phyloP scores from a whole-genome alignment of 495 filamentous ascomycete genomes.

The Aspergillus biplanus region DNA sequence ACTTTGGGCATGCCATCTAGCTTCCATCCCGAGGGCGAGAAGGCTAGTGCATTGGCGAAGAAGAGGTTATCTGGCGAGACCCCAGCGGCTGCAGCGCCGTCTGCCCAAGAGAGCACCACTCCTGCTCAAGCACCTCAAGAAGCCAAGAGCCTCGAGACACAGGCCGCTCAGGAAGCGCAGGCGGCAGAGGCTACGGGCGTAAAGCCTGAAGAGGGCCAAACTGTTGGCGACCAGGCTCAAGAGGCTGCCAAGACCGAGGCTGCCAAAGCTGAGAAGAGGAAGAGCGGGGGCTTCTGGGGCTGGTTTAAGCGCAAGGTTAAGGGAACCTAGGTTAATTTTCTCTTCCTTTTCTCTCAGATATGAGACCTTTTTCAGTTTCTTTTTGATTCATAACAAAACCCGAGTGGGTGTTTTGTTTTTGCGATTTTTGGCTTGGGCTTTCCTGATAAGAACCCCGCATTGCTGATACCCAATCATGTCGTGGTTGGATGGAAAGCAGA shows the following conservation, averaged over 20 bases:
- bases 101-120: constrained; percentile 4
- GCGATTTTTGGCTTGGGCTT: constrained; percentile 12
- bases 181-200: constrained; percentile 10
- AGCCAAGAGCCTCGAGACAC: constrained; percentile 13
- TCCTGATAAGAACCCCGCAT: constrained; percentile 23
- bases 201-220: constrained; percentile 23
- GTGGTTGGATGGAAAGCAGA: constrained; percentile 14
- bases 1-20: constrained; percentile 10
- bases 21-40: constrained; percentile 13
- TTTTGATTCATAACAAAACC: background rate
- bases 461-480: constrained; percentile 29
- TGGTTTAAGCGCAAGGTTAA: constrained; percentile 40
- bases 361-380: background rate
- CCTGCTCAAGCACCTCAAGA: constrained; percentile 2
- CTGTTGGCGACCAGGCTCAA: constrained; percentile 16
- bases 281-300: constrained; percentile 31
- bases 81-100: constrained; percentile 13
- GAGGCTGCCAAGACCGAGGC: constrained; percentile 20
- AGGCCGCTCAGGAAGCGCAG: constrained; percentile 16
- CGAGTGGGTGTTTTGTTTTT: constrained; percentile 9
- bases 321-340: constrained; percentile 16
- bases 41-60: constrained; percentile 4
- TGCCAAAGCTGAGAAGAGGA: constrained; percentile 30
- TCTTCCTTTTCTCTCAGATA: background rate
- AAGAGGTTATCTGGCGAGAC: constrained; percentile 8